Conservation (phyloP, 2,329 filamentous ascomycete genomes). For the Bipolaris bicolor region DNA sequence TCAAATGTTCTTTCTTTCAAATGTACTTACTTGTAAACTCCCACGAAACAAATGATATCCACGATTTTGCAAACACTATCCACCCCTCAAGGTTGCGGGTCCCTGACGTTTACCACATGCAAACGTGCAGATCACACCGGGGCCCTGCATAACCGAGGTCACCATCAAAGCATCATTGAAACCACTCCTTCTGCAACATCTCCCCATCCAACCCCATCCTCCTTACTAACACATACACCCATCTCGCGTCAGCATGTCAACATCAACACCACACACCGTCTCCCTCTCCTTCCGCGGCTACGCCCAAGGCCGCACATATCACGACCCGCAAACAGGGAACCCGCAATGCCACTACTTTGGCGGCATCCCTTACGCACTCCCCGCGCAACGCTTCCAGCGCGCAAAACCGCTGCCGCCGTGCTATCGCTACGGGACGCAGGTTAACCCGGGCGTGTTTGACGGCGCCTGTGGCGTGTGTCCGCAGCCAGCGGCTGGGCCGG, state of each 20-base stretch:
- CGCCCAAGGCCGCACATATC: constrained; percentile 57
- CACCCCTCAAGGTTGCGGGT: no score
- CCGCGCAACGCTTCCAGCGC: constrained; percentile 58
- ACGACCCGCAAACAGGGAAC: constrained; percentile 19
- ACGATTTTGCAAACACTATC: not conserved
- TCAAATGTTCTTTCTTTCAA: not conserved
- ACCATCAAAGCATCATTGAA: not conserved
- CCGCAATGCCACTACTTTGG: constrained; percentile 60
- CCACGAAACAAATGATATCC: not conserved
- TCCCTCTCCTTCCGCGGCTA: constrained; percentile 55
- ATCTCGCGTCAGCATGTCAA: constrained; percentile 18
- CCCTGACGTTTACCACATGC: no score
- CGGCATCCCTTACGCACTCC: constrained; percentile 62
- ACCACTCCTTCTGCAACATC: no score
- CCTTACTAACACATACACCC: not conserved
- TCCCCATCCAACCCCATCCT: no score
- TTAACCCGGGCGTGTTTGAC: constrained; percentile 55
- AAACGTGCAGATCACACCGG: no score
- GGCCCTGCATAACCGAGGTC: constrained; percentile 3
- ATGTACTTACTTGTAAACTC: not conserved
- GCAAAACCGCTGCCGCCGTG: constrained; percentile 55
- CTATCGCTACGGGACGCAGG: constrained; percentile 59
- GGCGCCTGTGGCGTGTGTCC: constrained; percentile 56
- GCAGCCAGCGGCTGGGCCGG: constrained; percentile 48
- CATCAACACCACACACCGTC: constrained; percentile 36